These are phyloP conservation scores for Aureobasidium melanogenum DNA, from an alignment of 2,329 filamentous ascomycete genomes.

Conservation along the genomic window DNA sequence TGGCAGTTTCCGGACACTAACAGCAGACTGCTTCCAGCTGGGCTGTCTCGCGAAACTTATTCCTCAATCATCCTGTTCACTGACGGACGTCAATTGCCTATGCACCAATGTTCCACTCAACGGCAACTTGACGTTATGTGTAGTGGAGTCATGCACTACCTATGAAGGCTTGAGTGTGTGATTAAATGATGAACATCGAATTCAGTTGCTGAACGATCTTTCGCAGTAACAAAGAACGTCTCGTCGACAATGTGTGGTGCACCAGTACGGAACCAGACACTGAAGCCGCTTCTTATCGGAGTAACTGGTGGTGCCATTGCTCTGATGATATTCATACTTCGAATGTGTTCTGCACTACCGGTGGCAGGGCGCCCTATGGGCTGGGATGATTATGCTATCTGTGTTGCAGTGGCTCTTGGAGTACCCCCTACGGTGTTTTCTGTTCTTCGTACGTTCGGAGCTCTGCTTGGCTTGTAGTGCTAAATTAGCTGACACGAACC, in stretches of 20 bases:
- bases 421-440: conserved; percentile 16
- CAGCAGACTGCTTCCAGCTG: conserved; percentile 8
- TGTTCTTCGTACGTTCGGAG: background rate
- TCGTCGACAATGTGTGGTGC: conserved; percentile 3
- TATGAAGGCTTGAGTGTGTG: background rate
- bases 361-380: conserved; percentile 16
- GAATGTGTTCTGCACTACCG: conserved; percentile 14
- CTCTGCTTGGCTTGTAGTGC: too few species aligned
- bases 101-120: conserved; percentile 15
- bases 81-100: conserved; percentile 16
- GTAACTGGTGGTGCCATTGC: conserved; percentile 15
- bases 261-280: conserved; percentile 13
- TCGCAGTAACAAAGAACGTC: conserved; percentile 11
- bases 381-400: conserved; percentile 33
- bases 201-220: background rate
- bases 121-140: conserved; percentile 10
- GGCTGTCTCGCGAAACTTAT: conserved; percentile 15
- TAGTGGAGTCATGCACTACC: conserved; percentile 6
- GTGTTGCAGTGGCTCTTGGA: conserved; percentile 23
- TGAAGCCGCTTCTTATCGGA: conserved; percentile 12
- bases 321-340: conserved; percentile 15
- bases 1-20: background rate
- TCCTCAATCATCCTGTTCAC: conserved; percentile 15
- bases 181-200: too few species aligned
- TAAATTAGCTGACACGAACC: background rate